These are phyloP conservation scores for Fomitopsis schrenkii DNA, from an alignment of 1,284 basidiomycete species.

Conservation along the genomic window DNA sequence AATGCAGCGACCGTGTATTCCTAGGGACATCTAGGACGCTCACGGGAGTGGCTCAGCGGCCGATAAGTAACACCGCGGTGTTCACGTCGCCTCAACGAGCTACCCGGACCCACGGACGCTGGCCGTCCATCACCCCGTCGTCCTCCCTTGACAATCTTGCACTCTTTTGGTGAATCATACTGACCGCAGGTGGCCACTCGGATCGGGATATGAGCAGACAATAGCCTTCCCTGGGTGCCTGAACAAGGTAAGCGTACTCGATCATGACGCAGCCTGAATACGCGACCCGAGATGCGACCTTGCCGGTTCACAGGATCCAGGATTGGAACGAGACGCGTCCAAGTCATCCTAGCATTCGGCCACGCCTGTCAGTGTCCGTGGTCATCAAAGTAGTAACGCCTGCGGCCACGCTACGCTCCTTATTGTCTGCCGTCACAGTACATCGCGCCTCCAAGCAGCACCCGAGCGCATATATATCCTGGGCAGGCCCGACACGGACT, in stretches of 20 bases:
- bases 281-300: background rate
- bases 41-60: background rate
- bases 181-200: background rate
- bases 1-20: background rate
- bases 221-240: background rate
- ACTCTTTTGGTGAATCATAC: background rate
- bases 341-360: background rate
- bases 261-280: background rate
- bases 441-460: background rate
- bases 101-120: background rate
- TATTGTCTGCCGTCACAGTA: background rate
- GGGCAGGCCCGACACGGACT: background rate
- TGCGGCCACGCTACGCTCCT: background rate
- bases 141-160: background rate
- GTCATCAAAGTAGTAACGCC: background rate
- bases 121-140: background rate
- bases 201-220: background rate
- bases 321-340: background rate
- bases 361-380: background rate
- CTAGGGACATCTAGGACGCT: background rate
- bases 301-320: background rate
- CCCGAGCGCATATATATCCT: background rate
- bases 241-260: background rate
- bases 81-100: background rate
- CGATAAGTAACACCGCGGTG: constrained; percentile 1